Conservation (phyloP, 2,329 filamentous ascomycete species). For the Dactylellina sp. region DNA sequence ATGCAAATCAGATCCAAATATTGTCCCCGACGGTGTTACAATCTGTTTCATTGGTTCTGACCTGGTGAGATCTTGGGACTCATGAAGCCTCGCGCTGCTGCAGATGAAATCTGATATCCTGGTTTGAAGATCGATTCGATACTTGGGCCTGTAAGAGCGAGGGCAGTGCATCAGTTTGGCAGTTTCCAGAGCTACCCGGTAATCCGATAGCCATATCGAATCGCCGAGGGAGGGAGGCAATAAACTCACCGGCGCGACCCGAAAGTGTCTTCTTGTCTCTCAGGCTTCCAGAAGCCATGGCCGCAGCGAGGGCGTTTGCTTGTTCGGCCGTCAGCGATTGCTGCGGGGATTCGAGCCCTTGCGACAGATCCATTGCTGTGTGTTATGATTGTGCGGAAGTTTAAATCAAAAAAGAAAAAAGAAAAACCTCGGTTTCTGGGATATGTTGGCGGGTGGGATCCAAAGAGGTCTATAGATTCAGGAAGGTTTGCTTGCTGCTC, state of each 20-base stretch:
- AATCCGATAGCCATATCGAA: background rate
- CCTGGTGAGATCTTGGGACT: slow-evolving; percentile 39
- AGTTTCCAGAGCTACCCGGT: no score
- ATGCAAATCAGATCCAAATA: background rate
- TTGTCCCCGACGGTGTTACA: background rate
- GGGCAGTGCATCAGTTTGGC: background rate
- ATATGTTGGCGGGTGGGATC: no score
- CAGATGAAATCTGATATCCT: slow-evolving; percentile 35
- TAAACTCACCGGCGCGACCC: slow-evolving; percentile 13
- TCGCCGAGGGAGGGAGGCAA: background rate
- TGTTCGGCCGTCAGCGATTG: slow-evolving; percentile 41
- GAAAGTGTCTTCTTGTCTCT: slow-evolving; percentile 30
- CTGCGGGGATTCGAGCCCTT: slow-evolving; percentile 10
- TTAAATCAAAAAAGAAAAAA: background rate
- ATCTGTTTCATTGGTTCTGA: slow-evolving; percentile 5
- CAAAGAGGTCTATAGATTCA: no score
- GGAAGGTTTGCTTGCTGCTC: no score
- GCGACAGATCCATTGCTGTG: slow-evolving; percentile 7
- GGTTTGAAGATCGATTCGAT: slow-evolving; percentile 39
- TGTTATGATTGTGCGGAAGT: background rate
- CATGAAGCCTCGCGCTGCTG: slow-evolving; percentile 16
- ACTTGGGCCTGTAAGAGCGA: slow-evolving; percentile 6
- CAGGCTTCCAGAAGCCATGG: slow-evolving; percentile 40
- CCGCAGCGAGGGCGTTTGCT: slow-evolving; percentile 34
- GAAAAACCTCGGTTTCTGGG: background rate